Conservation (phyloP, 352 stramenopile genomes). For the Pythium aristosporum region DNA sequence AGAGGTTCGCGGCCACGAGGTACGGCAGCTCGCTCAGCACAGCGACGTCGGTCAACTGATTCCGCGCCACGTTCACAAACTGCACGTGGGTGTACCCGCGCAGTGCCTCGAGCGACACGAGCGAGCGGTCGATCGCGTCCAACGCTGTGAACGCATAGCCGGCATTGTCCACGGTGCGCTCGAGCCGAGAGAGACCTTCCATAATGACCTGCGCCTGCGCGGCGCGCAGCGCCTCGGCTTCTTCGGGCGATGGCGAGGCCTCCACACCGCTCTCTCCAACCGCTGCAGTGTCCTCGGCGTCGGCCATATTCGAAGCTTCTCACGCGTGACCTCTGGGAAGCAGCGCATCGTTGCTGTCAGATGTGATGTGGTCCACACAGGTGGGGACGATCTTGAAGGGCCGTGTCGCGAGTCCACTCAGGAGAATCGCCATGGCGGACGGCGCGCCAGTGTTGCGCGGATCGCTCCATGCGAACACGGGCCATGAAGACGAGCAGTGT, state of each 20-base stretch:
- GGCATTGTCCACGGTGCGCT: constrained; percentile 71
- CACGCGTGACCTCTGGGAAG: not conserved
- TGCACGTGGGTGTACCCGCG: constrained; percentile 62
- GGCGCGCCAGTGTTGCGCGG: constrained; percentile 23
- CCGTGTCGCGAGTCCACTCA: not conserved
- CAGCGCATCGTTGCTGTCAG: no score
- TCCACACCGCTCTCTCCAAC: not conserved
- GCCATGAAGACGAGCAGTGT: constrained; percentile 19
- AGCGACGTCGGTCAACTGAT: constrained; percentile 55
- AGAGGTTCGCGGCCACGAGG: constrained; percentile 56
- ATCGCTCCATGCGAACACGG: constrained; percentile 9
- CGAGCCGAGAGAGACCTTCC: constrained; percentile 70
- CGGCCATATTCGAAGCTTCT: not conserved
- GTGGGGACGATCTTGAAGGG: constrained; percentile 22
- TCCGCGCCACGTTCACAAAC: constrained; percentile 70
- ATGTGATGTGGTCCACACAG: constrained; percentile 18
- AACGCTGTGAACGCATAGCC: constrained; percentile 77
- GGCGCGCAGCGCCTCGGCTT: constrained; percentile 34
- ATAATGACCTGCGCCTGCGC: constrained; percentile 45
- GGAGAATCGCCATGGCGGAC: constrained; percentile 1
- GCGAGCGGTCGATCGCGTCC: constrained; percentile 55
- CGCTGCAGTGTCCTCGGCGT: not conserved
- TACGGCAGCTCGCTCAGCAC: constrained; percentile 57
- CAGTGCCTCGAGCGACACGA: constrained; percentile 57
- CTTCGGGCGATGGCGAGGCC: constrained; percentile 16